Percentiles rank a stretch among this genome's conserved stretches.
Conservation (phyloP, 2,329 filamentous ascomycete species). For the Orbilia quercus region DNA sequence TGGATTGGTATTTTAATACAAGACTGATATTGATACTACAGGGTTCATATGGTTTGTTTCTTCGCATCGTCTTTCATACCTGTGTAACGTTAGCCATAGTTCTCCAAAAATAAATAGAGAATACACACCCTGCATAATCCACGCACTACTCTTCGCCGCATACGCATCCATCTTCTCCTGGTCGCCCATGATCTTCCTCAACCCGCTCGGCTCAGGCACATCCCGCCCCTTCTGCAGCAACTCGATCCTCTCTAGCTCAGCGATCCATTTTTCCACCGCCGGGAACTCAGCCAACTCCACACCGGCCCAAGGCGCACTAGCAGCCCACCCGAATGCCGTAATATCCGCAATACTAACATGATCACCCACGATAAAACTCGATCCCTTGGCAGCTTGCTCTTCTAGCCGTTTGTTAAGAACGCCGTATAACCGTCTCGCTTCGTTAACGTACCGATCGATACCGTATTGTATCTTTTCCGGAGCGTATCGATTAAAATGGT, state of each 20-base stretch:
- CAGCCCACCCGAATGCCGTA: slow-evolving; percentile 81
- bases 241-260: slow-evolving; percentile 74
- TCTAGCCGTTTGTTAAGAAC: slow-evolving; percentile 78
- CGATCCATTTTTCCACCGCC: slow-evolving; percentile 79
- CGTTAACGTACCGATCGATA: slow-evolving; percentile 82
- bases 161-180: slow-evolving; percentile 68
- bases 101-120: not conserved
- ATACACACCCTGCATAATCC: slow-evolving; percentile 74
- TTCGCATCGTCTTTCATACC: slow-evolving; percentile 43
- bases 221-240: slow-evolving; percentile 80
- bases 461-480: slow-evolving; percentile 85
- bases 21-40: not conserved
- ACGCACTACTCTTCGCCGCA: slow-evolving; percentile 69
- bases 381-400: slow-evolving; percentile 64
- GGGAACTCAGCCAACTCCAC: slow-evolving; percentile 81
- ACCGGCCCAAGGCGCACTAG: slow-evolving; percentile 70
- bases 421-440: slow-evolving; percentile 83
- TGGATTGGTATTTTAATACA: too few relatives aligned
- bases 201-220: slow-evolving; percentile 69
- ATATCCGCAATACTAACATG: slow-evolving; percentile 82
- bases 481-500: slow-evolving; percentile 85
- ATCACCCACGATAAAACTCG: slow-evolving; percentile 74
- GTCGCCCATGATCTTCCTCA: slow-evolving; percentile 70
- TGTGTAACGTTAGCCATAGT: slow-evolving; percentile 71
- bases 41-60: slow-evolving; percentile 41